Conservation (phyloP, 2,329 filamentous ascomycete genomes). For the Microdochium nivale region DNA sequence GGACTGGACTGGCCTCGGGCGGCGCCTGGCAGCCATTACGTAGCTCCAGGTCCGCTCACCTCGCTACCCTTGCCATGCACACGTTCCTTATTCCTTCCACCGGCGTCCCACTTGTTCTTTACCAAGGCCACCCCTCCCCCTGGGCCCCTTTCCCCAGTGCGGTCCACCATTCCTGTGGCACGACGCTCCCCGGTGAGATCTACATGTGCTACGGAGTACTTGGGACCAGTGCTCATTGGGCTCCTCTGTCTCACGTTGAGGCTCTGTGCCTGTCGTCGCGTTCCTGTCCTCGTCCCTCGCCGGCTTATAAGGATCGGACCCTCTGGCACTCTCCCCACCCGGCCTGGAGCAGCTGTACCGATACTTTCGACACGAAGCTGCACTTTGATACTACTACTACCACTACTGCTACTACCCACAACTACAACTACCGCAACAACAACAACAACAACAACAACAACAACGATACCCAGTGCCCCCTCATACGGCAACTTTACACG, state of each 20-base stretch:
- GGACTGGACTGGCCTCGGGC: neutral
- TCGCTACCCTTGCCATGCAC: neutral
- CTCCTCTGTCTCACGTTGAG: neutral
- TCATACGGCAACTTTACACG: neutral
- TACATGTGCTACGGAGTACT: neutral
- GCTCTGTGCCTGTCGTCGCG: neutral
- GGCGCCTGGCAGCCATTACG: neutral
- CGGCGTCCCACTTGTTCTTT: neutral
- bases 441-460: neutral
- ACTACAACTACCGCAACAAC: neutral
- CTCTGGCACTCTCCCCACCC: neutral
- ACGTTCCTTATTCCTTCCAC: constrained; percentile 1
- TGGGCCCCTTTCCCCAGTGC: neutral
- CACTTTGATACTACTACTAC: neutral
- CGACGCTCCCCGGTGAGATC: constrained; percentile 1
- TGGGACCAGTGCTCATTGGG: neutral
- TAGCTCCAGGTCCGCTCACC: neutral
- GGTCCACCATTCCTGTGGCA: neutral
- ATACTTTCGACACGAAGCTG: neutral
- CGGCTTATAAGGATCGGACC: neutral
- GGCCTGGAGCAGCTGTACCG: neutral
- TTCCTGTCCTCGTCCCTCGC: neutral
- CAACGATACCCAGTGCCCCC: neutral
- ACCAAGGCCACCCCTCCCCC: neutral
- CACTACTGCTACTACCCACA: neutral